Evolutionary conservation across 176 grass and related monocot genomes (phyloP).

Genomic region (Oropetium thomaeum): DNA sequence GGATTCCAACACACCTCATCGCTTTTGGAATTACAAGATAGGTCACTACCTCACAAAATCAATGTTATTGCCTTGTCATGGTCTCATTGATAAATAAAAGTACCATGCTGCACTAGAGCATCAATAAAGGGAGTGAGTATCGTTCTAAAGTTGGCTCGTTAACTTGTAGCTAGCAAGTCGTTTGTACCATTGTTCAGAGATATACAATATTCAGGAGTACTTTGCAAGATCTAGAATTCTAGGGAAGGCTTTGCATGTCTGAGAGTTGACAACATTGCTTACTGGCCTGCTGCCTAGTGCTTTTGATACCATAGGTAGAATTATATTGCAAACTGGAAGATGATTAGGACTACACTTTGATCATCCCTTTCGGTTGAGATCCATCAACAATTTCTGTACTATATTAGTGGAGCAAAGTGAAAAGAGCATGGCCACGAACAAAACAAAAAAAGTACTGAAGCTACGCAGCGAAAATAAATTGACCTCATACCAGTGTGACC

Average conservation of each 20-base stretch:
- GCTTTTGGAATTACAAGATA: slow-evolving; percentile 28
- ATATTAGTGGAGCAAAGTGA: neutral
- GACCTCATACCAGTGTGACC: neutral
- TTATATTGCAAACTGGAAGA: slow-evolving; percentile 4
- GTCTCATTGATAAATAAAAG: neutral
- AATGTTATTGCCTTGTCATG: neutral
- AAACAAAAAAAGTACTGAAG: neutral
- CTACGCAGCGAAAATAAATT: neutral
- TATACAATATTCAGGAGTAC: too few relatives aligned
- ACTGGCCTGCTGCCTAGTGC: too few relatives aligned
- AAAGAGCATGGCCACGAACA: neutral
- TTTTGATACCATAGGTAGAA: too few relatives aligned
- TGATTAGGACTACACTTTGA: slow-evolving; percentile 39
- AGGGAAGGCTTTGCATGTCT: neutral
- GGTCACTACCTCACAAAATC: neutral
- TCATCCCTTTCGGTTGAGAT: slow-evolving; percentile 14
- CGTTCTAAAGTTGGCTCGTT: neutral
- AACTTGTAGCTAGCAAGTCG: neutral
- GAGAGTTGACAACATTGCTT: slow-evolving; percentile 1
- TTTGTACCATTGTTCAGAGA: neutral
- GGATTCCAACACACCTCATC: slow-evolving; percentile 18
- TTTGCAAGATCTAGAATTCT: neutral
- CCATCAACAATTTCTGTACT: neutral
- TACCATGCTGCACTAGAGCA: slow-evolving; percentile 2
- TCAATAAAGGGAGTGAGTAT: neutral